Conservation (phyloP, 169 alveolate species). For the Plasmodium berghei region DNA sequence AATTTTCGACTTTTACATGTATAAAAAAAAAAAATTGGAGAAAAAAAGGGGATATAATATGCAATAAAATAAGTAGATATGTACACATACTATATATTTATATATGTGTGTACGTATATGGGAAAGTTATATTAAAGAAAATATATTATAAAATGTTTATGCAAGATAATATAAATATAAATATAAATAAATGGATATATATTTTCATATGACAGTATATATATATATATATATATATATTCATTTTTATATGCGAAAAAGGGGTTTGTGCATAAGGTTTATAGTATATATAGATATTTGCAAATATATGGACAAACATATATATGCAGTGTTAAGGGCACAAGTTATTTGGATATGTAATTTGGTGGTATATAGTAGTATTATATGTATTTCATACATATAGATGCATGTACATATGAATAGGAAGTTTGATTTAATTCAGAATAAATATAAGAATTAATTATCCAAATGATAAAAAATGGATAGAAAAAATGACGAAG, state of each 20-base stretch:
- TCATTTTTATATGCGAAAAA: background rate
- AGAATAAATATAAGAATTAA: background rate
- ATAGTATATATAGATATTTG: no score
- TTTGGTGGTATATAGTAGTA: background rate
- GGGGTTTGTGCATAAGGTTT: no score
- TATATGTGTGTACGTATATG: background rate
- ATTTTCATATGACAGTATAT: background rate
- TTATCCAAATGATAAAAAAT: slow-evolving; percentile 8
- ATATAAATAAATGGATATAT: slow-evolving; percentile 7
- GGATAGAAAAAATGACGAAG: slow-evolving; percentile 54
- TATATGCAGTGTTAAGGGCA: background rate
- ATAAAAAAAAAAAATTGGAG: no score
- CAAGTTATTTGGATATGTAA: background rate
- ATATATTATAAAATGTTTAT: background rate
- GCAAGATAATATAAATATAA: slow-evolving; percentile 2
- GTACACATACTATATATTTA: background rate
- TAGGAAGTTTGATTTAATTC: background rate
- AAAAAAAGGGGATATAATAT: no score
- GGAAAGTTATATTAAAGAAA: no score
- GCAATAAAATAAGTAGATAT: background rate
- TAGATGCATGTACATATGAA: background rate
- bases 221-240: slow-evolving; percentile 11
- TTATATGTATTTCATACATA: background rate
- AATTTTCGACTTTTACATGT: no score
- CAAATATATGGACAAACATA: background rate